Evolutionary conservation across 768 basidiomycete species (phyloP).

Genomic region (Suillus alpinus): DNA sequence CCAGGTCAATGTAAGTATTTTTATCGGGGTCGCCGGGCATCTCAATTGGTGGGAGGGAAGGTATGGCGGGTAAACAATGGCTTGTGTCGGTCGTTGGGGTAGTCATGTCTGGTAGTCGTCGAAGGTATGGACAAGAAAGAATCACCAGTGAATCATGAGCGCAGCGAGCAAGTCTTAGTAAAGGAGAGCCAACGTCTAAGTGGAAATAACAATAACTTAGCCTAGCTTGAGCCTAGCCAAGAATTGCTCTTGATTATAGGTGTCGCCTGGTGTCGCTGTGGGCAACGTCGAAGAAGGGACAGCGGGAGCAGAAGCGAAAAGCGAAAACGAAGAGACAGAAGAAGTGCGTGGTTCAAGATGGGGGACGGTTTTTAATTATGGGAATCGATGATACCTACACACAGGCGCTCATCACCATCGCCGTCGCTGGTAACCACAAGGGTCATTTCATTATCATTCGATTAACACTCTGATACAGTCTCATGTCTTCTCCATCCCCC

Average conservation of each 20-base stretch:
- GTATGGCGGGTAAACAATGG: slow-evolving; percentile 35
- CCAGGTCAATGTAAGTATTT: not conserved
- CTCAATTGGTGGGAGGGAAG: slow-evolving; percentile 43
- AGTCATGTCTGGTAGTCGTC: slow-evolving; percentile 18
- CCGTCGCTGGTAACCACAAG: slow-evolving; percentile 8
- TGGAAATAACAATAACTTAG: not conserved
- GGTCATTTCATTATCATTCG: not conserved
- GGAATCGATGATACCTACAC: slow-evolving; percentile 12
- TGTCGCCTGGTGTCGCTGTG: slow-evolving; percentile 1
- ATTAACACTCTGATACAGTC: not conserved
- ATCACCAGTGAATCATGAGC: not conserved
- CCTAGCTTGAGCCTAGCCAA: slow-evolving; percentile 8
- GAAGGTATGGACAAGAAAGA: not conserved
- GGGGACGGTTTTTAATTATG: slow-evolving; percentile 18
- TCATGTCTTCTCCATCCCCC: slow-evolving; percentile 23
- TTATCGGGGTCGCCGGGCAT: slow-evolving; percentile 34
- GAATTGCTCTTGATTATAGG: not conserved
- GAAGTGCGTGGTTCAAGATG: slow-evolving; percentile 4
- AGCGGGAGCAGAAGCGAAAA: slow-evolving; percentile 6
- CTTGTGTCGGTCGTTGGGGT: slow-evolving; percentile 13
- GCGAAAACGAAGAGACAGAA: slow-evolving; percentile 6
- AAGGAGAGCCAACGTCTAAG: not conserved
- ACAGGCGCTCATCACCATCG: slow-evolving; percentile 8
- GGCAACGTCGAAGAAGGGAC: not conserved
- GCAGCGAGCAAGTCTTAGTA: not conserved